Evolutionary conservation across 805 yeast genomes (phyloP).

Genomic region (Torulaspora microellipsoides): DNA sequence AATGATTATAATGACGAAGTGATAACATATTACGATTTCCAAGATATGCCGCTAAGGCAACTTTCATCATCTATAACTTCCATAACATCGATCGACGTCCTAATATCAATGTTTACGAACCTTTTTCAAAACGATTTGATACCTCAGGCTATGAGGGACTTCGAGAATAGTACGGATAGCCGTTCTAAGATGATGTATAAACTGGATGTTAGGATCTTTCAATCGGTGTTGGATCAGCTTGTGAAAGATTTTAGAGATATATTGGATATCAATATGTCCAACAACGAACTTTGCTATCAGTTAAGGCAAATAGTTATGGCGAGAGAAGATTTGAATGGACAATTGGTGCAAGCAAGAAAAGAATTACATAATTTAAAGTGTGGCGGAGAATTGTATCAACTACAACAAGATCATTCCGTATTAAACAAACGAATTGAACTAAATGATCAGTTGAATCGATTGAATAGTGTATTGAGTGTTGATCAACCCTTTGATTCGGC

Average conservation of each 20-base stretch:
- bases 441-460: constrained; percentile 13
- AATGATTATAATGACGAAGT: constrained; percentile 2
- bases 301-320: constrained; percentile 16
- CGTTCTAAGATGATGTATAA: constrained; percentile 22
- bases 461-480: constrained; percentile 9
- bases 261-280: constrained; percentile 30
- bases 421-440: constrained; percentile 14
- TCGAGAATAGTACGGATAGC: constrained; percentile 12
- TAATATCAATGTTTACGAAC: constrained; percentile 18
- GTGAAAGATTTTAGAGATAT: constrained; percentile 28
- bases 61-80: constrained; percentile 26
- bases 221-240: constrained; percentile 16
- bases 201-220: constrained; percentile 27
- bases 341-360: constrained; percentile 15
- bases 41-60: constrained; percentile 15
- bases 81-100: constrained; percentile 24
- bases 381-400: constrained; percentile 17
- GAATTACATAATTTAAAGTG: constrained; percentile 13
- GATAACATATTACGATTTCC: constrained; percentile 14
- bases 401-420: constrained; percentile 14
- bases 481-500: background rate
- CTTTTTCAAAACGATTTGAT: constrained; percentile 24
- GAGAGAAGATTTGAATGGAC: constrained; percentile 16
- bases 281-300: constrained; percentile 28
- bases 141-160: constrained; percentile 24